Evolutionary conservation across 2,329 filamentous ascomycete species (phyloP).

Genomic region (Talaromyces funiculosus): DNA sequence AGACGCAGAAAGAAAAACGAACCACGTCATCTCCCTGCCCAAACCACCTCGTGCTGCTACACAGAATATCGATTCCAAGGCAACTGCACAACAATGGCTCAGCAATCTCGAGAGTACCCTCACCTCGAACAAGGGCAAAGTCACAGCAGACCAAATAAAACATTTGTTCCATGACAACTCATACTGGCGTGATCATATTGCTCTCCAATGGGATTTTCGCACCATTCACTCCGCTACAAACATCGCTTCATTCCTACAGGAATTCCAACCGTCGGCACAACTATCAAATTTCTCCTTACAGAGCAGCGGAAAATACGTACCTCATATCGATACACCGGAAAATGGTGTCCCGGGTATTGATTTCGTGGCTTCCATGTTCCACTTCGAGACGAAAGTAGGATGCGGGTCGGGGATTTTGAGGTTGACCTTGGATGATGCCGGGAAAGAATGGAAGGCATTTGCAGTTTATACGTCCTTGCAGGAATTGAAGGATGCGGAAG

Average conservation of each 20-base stretch:
- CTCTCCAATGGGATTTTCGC: conserved; percentile 36
- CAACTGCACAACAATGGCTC: conserved; percentile 31
- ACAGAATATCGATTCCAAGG: conserved; percentile 18
- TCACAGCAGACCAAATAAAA: conserved; percentile 26
- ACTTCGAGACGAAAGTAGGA: conserved; percentile 34
- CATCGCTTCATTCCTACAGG: conserved; percentile 28
- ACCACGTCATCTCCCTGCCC: conserved; percentile 28
- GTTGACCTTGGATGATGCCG: conserved; percentile 24
- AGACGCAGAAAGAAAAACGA: conserved; percentile 10
- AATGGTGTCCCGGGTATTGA: conserved; percentile 16
- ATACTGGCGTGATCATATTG: conserved; percentile 39
- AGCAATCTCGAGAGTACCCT: conserved; percentile 24
- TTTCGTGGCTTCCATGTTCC: conserved; percentile 33
- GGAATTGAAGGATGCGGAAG: conserved; percentile 30
- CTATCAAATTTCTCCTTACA: conserved; percentile 29
- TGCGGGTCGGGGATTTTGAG: conserved; percentile 34
- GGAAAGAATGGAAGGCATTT: conserved; percentile 33
- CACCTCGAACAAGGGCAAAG: conserved; percentile 12
- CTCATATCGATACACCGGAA: conserved; percentile 24
- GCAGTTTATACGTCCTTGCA: conserved; percentile 35
- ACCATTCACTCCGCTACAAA: conserved; percentile 27
- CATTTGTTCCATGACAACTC: conserved; percentile 34
- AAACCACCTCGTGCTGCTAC: conserved; percentile 17
- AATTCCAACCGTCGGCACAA: conserved; percentile 22
- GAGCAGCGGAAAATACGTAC: conserved; percentile 29